Evolutionary conservation across 2,329 filamentous ascomycete genomes (phyloP).

Genomic region (Colletotrichum tofieldiae): DNA sequence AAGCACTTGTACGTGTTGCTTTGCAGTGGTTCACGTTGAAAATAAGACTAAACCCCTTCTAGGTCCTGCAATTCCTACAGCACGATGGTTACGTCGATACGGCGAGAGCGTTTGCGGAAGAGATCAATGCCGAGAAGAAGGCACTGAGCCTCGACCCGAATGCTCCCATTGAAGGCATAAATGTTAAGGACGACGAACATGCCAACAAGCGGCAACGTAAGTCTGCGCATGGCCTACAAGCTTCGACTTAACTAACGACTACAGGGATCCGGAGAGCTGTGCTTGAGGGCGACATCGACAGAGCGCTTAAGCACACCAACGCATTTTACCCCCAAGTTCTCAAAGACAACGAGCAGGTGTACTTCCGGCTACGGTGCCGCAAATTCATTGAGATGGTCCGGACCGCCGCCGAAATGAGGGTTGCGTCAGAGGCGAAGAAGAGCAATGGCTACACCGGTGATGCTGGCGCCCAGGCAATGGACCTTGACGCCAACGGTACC

Average conservation of each 20-base stretch:
- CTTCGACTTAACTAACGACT: slow-evolving; percentile 5
- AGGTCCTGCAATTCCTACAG: slow-evolving; percentile 87
- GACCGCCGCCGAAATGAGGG: slow-evolving; percentile 76
- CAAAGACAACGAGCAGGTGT: slow-evolving; percentile 83
- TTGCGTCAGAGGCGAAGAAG: slow-evolving; percentile 61
- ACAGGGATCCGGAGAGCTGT: slow-evolving; percentile 89
- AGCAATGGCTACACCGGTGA: slow-evolving; percentile 62
- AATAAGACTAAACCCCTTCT: background rate
- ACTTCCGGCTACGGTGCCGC: slow-evolving; percentile 89
- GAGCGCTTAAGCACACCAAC: slow-evolving; percentile 85
- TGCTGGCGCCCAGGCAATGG: slow-evolving; percentile 67
- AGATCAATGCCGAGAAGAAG: slow-evolving; percentile 81
- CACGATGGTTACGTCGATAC: slow-evolving; percentile 98
- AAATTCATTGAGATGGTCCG: slow-evolving; percentile 97
- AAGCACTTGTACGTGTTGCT: slow-evolving; percentile 75
- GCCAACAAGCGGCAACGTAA: slow-evolving; percentile 88
- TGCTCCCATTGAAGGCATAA: slow-evolving; percentile 70
- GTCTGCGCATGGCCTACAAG: slow-evolving; percentile 49
- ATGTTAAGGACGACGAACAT: slow-evolving; percentile 86
- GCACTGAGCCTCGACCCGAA: slow-evolving; percentile 74
- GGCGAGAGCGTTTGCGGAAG: slow-evolving; percentile 87
- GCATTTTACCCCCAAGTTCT: slow-evolving; percentile 87
- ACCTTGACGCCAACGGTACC: slow-evolving; percentile 67
- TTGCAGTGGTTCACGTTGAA: background rate
- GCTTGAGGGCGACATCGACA: slow-evolving; percentile 92